Percentiles rank a stretch among this genome's conserved stretches.
These are phyloP conservation scores for Ceratocystis destructans DNA, from an alignment of 2,329 filamentous ascomycete genomes.

Conservation along the genomic window DNA sequence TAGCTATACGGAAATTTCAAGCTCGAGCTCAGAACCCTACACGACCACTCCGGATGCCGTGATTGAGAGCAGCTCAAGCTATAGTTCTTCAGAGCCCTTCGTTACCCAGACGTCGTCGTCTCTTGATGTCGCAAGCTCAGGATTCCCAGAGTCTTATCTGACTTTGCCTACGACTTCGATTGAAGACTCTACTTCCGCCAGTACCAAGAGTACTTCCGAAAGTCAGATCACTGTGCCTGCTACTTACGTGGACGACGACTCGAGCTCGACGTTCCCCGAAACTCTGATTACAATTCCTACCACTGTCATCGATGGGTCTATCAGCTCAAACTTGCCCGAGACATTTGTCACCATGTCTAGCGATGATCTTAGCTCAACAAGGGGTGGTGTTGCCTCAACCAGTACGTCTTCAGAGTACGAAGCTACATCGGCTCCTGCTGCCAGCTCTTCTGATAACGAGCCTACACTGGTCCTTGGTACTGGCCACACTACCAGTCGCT, in stretches of 20 bases:
- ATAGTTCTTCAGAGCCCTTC: not conserved
- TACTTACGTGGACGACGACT: slow-evolving; percentile 10
- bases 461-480: not conserved
- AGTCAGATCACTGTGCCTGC: slow-evolving; percentile 8
- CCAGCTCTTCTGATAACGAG: not conserved
- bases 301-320: not conserved
- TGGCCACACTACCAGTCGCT: not conserved
- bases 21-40: not conserved
- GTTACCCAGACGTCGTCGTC: not conserved
- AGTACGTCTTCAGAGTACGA: not conserved
- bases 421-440: not conserved
- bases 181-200: not conserved
- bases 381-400: not conserved
- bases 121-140: not conserved
- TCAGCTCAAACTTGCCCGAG: not conserved
- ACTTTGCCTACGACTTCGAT: not conserved
- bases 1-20: not conserved
- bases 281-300: slow-evolving; percentile 6
- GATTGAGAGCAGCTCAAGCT: not conserved
- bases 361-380: not conserved
- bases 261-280: slow-evolving; percentile 15
- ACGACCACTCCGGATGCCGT: not conserved
- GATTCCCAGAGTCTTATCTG: not conserved
- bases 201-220: not conserved
- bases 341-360: not conserved